Base-by-base conservation (phyloP, 805 yeast species). In the Candida loeiensis region DNA sequence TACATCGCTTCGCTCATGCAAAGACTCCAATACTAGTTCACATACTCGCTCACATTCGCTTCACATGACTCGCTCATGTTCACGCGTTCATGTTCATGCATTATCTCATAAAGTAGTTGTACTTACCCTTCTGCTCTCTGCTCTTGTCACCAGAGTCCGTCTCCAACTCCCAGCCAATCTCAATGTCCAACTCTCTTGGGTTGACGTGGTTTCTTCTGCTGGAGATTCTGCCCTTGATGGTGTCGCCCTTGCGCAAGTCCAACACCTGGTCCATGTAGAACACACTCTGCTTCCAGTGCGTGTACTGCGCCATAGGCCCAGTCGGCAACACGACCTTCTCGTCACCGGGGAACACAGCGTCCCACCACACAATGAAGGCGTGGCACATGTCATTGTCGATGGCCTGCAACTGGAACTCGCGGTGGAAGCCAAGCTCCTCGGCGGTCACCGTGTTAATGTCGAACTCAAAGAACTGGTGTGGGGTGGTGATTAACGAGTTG, bases 231-330 rank as follows among this genome's bases (percentile, higher is more conserved):
- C 98, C 93, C 43, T 74, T 74, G 49, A 95, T 71, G 29, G 61
- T 56, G 54, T 93, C 99, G 43, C 91, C 96, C 50, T 72, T 70
- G 56, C 82, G 81, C 46, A 85, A 66, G 55, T 80, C 85, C 48
- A 91, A 64, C 20, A 86, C 95, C 54, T 87, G 85, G 51, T 76
- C 80, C 56, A 91, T 73, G 64, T 93, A 95, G 66, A 95, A 89
- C 1, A 93, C 95, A 14, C 96, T 85, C 69, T 93, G 99, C 64
- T 93, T 95, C 99, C 99, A 93, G 69, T 93, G 99, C 12, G 99
- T 93, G 73, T 90, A 89, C 51, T 80, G 79, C 35, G 89, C 82
- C 66, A 85, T 89, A 25, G 99, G 96, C 17, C 98, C 98, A 11
- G 99, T 95, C 15, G 93, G 82, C 59, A 93, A 90, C 22, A 68